A percentile compares a stretch with the other conserved stretches of the same genome.
These are phyloP conservation scores for Penicillium sp. DNA, from an alignment of 2,329 filamentous ascomycete genomes.

Conservation along the genomic window DNA sequence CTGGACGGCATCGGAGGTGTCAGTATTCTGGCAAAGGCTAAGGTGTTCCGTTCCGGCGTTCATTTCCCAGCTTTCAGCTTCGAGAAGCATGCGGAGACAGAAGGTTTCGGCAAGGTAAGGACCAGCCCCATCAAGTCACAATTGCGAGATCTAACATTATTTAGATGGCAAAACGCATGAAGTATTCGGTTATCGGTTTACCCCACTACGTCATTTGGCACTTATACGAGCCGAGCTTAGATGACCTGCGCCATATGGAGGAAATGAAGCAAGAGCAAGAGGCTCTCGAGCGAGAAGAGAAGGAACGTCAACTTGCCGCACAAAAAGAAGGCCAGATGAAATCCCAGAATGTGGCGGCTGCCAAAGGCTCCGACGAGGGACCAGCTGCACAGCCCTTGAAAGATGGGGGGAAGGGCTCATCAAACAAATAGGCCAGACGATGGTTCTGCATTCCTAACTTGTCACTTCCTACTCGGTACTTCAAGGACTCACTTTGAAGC, in stretches of 20 bases:
- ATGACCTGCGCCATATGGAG: slow-evolving; percentile 97
- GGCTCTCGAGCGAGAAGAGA: slow-evolving; percentile 76
- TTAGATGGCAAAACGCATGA: slow-evolving; percentile 96
- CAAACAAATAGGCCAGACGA: neutral
- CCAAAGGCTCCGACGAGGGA: slow-evolving; percentile 23
- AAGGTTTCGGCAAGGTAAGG: slow-evolving; percentile 93
- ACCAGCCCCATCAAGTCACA: neutral
- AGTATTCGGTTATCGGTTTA: slow-evolving; percentile 89
- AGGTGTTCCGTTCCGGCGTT: slow-evolving; percentile 89
- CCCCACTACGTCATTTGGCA: slow-evolving; percentile 99
- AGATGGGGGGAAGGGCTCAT: slow-evolving; percentile 11
- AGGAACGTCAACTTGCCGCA: slow-evolving; percentile 69
- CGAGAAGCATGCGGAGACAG: slow-evolving; percentile 96
- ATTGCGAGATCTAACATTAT: slow-evolving; percentile 11
- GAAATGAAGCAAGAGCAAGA: slow-evolving; percentile 91
- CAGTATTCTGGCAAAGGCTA: slow-evolving; percentile 93
- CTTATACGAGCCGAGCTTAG: slow-evolving; percentile 97
- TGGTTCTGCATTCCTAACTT: neutral
- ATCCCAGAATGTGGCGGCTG: slow-evolving; percentile 28
- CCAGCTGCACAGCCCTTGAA: slow-evolving; percentile 22
- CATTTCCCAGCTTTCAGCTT: slow-evolving; percentile 99
- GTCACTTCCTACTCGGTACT: no score
- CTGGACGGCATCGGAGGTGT: slow-evolving; percentile 97
- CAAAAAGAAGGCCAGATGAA: slow-evolving; percentile 71
- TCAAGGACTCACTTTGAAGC: neutral